Evolutionary conservation across 768 basidiomycete species (phyloP), one percentile per base, ranked within the genome.

Genomic region (Agrocybe chaxingu): DNA sequence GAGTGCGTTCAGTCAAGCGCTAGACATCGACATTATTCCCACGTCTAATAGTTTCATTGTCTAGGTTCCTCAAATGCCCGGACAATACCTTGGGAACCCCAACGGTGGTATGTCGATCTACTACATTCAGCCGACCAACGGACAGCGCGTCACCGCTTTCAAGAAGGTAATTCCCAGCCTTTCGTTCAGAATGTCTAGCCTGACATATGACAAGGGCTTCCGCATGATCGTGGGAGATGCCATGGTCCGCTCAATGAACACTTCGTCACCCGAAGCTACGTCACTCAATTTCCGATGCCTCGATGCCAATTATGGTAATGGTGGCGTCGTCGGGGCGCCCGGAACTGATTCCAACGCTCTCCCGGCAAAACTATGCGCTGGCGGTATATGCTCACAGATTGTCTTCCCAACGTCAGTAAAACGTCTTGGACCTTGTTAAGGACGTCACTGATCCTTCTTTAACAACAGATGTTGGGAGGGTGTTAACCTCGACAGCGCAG

Each of bases 101-200:
- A 61, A 58, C 35, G 57, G 57, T 8, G 60, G 60, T 3, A 61
- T 61, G 55, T 58, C 57, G 4, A 48, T 61, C 5, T 61, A 61
- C 36, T 61, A 61, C 49, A 57, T 56, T 13, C 60, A 61, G 40
- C 53, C 53, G n/a, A 37, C 33, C 8, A 50, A 49, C 31, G 12
- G 57, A 47, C 5, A 39, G 35, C 32, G 51, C 50, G 41, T 50
- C 11, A 60, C 56, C 13, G 53, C 59, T 19, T 60, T 60, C 34
- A 55, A 50, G 34, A 60, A 60, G 51, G 59, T 53, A 16, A 46
- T 45, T 42, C 16, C 16, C 30, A 30, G 35, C 5, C 29, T 50
- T 33, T 9, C 42, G 50, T 47, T 43, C 44, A 29, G 10, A 24
- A n/a, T 53, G 4, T n/a, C 4, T 13, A 37, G 6, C 29, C 7